These are phyloP conservation scores for Candida sanyiensis DNA, from an alignment of 805 yeast species.

Conservation along the genomic window DNA sequence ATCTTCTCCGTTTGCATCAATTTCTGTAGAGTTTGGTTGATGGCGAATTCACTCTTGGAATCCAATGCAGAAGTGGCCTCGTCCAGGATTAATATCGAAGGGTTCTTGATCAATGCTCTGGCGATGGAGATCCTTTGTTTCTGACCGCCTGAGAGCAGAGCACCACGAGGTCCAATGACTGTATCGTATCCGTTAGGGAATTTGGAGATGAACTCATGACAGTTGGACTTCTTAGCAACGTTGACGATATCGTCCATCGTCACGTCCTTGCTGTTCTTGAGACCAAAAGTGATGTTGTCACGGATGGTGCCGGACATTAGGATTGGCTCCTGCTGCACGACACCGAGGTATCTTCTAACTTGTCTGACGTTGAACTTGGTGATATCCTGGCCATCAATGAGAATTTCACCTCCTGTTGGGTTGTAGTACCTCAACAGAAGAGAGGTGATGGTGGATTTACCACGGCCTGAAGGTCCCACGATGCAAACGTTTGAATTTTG, in stretches of 20 bases:
- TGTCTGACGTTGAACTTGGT: constrained; percentile 41
- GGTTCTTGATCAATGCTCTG: constrained; percentile 70
- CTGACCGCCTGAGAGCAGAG: constrained; percentile 86
- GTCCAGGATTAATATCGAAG: constrained; percentile 70
- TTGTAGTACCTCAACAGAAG: constrained; percentile 53
- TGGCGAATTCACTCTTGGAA: constrained; percentile 63
- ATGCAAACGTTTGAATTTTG: constrained; percentile 64
- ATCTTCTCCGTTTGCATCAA: constrained; percentile 53
- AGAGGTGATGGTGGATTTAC: constrained; percentile 76
- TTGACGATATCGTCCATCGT: constrained; percentile 47
- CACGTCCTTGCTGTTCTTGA: constrained; percentile 30
- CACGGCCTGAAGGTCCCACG: constrained; percentile 86
- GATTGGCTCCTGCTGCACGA: constrained; percentile 75
- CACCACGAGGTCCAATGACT: constrained; percentile 58
- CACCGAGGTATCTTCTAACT: constrained; percentile 53
- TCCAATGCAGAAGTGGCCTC: constrained; percentile 92
- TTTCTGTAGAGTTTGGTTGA: constrained; percentile 68
- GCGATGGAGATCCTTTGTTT: constrained; percentile 84
- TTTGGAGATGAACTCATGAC: constrained; percentile 52
- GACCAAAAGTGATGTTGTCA: constrained; percentile 74
- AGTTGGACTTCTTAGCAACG: constrained; percentile 47
- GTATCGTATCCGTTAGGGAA: constrained; percentile 67
- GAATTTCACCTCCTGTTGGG: constrained; percentile 41
- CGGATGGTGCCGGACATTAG: constrained; percentile 75
- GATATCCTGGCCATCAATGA: constrained; percentile 49